Base-by-base conservation (phyloP, 1,284 basidiomycete species). In the Ceratobasidium sp. region DNA sequence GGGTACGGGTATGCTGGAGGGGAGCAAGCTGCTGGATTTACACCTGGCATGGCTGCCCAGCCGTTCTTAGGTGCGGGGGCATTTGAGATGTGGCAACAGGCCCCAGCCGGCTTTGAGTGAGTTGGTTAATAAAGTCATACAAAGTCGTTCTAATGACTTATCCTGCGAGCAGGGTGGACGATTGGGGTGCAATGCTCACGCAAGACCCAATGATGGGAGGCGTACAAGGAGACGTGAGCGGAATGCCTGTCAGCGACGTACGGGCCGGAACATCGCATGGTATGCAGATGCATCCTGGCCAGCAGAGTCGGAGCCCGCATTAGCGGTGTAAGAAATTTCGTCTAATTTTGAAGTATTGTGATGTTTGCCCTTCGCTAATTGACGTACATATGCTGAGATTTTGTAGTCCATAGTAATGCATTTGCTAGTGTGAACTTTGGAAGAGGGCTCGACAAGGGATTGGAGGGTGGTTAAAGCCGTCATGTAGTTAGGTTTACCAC, bases 21-120 rank as follows among this genome's bases (percentile, higher is more conserved):
- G 18, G 55, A 60, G 20, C 73, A 69, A n/a, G 40, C 39, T 15
- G 40, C 58, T 39, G 75, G 66, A 39, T 67, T 60, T 44, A 77
- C 51, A 0, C 55, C 60, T 0, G 77, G 77, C 0, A 26, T 80
- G 64, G 77, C 72, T 18, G 75, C 61, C 4, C 72, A 75, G 40
- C 67, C 77, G 42, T 76, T 69, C 28, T 77, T 79, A 28, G 80
- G 79, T 18, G 73, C 72, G 40, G 79, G 77, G 23, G 73, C 80
- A 46, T 78, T 82, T 39, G 66, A 70, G 23, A 63, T 70, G 33
- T 82, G 81, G 81, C 80, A 80, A n/a, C 79, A 77, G 77, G 80
- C 81, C 3, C 81, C 81, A 9, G 64, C 71, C 40, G 75, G 77
- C 18, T 82, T 81, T 56, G 81, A 81, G 81, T 82, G 76, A 78